Evolutionary conservation across 176 grass and related monocot species (phyloP), one percentile per base, ranked within the genome.

Genomic region (Dendrocalamus sinicus): DNA sequence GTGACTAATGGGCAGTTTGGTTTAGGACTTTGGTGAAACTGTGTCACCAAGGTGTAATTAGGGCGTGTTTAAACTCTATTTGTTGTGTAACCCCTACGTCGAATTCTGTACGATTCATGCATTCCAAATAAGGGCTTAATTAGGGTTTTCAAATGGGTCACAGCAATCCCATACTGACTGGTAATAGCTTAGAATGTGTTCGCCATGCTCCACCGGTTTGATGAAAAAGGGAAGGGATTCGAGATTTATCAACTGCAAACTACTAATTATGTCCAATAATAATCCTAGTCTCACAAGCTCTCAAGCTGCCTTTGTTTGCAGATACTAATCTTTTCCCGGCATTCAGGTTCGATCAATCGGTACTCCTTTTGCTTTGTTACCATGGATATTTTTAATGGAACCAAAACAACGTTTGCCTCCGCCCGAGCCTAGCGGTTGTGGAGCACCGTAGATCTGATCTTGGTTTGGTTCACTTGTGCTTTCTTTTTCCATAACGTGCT

Each of bases 401-500:
- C 23, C 37, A 45, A 39, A 46, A 30, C 35, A 54, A 12, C 23
- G 19, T 81, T 84, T 90, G 83, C 79, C 82, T 79, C 81, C 81
- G 59, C 63, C 14, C 16, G 5, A 75, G 7, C 70, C 78, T 26
- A 75, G 78, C 3, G 32, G 32, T 35, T 4, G 32, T 59, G 60
- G 47, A 62, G 55, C 41, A 24, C 63, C 50, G 57, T 55, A 73
- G 84, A 90, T 86, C 89, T 22, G 78, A 65, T 72, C 83, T 64
- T 48, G 48, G 2, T 12, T 45, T n/a, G 12, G 12, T 63, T 70
- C 78, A 26, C 20, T 12, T 41, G 17, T 32, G 30, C 30, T 32
- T 32, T 32, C 30, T 32, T 32, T 32, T 32, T 32, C 70, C 81
- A 17, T 74, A 35, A 23, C 37, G 7, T 8, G 54, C 9, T 59